Conservation (phyloP, 1,139 yeast genomes). For the Geotrichum restrictum region DNA sequence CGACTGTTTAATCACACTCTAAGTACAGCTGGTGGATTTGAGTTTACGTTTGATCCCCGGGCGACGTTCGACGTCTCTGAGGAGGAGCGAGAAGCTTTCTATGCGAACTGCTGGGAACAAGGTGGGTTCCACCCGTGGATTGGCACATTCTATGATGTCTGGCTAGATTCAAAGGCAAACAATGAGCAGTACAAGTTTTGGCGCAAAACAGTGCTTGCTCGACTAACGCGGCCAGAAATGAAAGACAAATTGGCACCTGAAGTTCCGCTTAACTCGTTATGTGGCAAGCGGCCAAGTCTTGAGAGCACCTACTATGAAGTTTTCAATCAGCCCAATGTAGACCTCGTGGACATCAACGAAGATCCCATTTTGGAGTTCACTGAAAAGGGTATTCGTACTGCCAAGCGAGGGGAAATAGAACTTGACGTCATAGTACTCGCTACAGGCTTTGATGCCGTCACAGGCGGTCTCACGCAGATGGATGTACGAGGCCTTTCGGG, state of each 20-base stretch:
- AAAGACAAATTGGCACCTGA: slow-evolving; percentile 32
- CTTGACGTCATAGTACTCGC: slow-evolving; percentile 34
- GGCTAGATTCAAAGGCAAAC: slow-evolving; percentile 29
- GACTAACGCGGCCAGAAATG: slow-evolving; percentile 31
- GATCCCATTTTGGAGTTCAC: slow-evolving; percentile 31
- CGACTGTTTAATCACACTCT: slow-evolving; percentile 25
- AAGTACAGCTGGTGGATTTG: slow-evolving; percentile 28
- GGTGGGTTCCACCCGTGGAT: slow-evolving; percentile 35
- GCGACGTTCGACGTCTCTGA: slow-evolving; percentile 23
- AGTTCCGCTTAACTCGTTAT: slow-evolving; percentile 32
- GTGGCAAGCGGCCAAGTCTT: slow-evolving; percentile 34
- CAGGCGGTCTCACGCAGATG: slow-evolving; percentile 35
- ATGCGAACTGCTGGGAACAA: slow-evolving; percentile 24
- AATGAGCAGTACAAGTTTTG: slow-evolving; percentile 32
- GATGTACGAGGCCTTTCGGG: slow-evolving; percentile 28
- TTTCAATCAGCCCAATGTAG: slow-evolving; percentile 34
- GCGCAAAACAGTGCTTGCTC: slow-evolving; percentile 28
- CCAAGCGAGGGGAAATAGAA: slow-evolving; percentile 27
- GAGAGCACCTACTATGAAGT: slow-evolving; percentile 33
- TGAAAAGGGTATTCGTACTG: slow-evolving; percentile 28
- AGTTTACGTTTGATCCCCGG: slow-evolving; percentile 21
- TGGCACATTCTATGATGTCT: slow-evolving; percentile 29
- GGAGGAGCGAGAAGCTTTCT: slow-evolving; percentile 30
- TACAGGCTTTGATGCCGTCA: slow-evolving; percentile 36
- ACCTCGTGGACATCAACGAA: slow-evolving; percentile 31